These are phyloP conservation scores for Strobilomyces echinocephalus DNA, from an alignment of 768 basidiomycete genomes.

Conservation along the genomic window DNA sequence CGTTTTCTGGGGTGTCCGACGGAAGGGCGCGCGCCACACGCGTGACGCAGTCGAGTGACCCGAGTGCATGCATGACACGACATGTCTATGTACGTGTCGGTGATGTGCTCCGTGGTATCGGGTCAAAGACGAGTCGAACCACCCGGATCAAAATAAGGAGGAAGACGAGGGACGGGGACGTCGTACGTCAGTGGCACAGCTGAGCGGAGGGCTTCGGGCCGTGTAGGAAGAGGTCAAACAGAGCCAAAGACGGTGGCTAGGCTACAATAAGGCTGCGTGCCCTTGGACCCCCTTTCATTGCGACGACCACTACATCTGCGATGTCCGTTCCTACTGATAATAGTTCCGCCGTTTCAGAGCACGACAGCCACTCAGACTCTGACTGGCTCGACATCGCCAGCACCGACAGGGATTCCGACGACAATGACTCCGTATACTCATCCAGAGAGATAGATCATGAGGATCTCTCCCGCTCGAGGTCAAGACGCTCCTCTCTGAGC, in stretches of 20 bases:
- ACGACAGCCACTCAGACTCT: conserved; percentile 68
- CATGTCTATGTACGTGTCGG: conserved; percentile 51
- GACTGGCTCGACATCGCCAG: conserved; percentile 81
- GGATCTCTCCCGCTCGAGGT: conserved; percentile 48
- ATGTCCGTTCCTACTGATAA: conserved; percentile 36
- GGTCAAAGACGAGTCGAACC: conserved; percentile 9
- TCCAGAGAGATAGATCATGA: conserved; percentile 59
- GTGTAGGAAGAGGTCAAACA: conserved; percentile 21
- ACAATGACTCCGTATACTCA: conserved; percentile 61
- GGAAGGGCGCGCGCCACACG: conserved; percentile 50
- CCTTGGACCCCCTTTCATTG: conserved; percentile 27
- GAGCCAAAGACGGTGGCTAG: conserved; percentile 25
- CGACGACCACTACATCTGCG: conserved; percentile 21
- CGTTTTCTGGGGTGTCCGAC: conserved; percentile 37
- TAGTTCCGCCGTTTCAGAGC: conserved; percentile 48
- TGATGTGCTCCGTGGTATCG: neutral
- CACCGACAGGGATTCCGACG: conserved; percentile 59
- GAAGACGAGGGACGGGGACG: conserved; percentile 38
- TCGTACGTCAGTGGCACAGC: no score
- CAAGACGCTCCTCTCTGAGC: conserved; percentile 68
- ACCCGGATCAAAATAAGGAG: conserved; percentile 47
- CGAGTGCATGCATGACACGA: conserved; percentile 54
- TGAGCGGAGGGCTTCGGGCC: neutral
- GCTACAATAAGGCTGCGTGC: conserved; percentile 23
- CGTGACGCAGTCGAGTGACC: conserved; percentile 48